Conservation (phyloP, 1,284 basidiomycete species). For the Cystobasidium sp. region DNA sequence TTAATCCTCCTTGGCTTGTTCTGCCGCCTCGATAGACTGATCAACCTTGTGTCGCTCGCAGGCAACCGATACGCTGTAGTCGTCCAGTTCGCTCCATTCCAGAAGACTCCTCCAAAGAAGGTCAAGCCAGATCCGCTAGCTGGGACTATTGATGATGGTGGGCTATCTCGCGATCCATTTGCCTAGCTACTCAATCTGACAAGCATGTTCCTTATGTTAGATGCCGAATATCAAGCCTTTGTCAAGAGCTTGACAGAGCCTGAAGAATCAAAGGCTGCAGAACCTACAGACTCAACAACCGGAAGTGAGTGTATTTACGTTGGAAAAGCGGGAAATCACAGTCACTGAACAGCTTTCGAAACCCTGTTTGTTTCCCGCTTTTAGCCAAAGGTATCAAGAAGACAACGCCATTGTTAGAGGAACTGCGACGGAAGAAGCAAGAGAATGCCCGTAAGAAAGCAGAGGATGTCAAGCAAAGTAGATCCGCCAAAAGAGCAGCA, state of each 20-base stretch:
- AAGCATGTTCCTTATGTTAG: conserved; percentile 58
- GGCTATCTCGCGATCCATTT: conserved; percentile 2
- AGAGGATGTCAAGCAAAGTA: conserved; percentile 39
- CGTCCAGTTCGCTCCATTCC: conserved; percentile 92
- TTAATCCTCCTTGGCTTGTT: conserved; percentile 47
- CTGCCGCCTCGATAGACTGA: background rate
- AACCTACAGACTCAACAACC: background rate
- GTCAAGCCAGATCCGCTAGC: conserved; percentile 71
- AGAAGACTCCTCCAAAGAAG: conserved; percentile 77
- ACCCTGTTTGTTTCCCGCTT: background rate
- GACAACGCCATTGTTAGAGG: conserved; percentile 84
- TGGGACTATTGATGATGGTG: conserved; percentile 78
- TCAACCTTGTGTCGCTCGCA: conserved; percentile 54
- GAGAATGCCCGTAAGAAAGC: conserved; percentile 52
- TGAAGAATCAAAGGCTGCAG: conserved; percentile 11
- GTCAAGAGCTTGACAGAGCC: conserved; percentile 63
- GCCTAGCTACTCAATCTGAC: background rate
- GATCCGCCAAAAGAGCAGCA: conserved; percentile 1
- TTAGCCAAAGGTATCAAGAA: conserved; percentile 59
- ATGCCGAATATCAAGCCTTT: conserved; percentile 81
- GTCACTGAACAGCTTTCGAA: background rate
- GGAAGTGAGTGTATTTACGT: background rate
- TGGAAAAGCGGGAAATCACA: background rate
- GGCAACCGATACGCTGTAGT: conserved; percentile 84
- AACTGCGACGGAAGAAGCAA: conserved; percentile 75